A percentile compares a stretch with the other conserved stretches of the same genome.
These are phyloP conservation scores for Coemansia pectinata DNA, from an alignment of 192 early-diverging fungal genomes.

Conservation along the genomic window DNA sequence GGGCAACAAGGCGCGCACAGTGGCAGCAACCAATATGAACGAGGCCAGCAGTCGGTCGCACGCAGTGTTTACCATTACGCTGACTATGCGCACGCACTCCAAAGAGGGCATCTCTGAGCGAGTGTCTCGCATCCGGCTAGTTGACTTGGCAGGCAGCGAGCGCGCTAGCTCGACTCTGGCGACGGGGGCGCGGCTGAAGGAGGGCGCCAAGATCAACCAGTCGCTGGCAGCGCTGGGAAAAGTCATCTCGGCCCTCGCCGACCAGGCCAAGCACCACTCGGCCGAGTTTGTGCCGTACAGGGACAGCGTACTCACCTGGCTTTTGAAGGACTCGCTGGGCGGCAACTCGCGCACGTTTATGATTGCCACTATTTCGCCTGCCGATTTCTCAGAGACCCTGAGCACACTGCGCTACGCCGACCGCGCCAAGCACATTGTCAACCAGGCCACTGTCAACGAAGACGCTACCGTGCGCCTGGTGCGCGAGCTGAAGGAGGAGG, in stretches of 20 bases:
- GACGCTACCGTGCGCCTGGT: slow-evolving; percentile 77
- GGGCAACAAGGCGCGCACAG: slow-evolving; percentile 80
- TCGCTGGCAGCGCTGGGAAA: slow-evolving; percentile 90
- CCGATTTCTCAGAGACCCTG: slow-evolving; percentile 74
- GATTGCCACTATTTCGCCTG: slow-evolving; percentile 78
- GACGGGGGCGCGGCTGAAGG: slow-evolving; percentile 79
- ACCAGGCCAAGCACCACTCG: slow-evolving; percentile 55
- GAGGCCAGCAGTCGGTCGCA: slow-evolving; percentile 87
- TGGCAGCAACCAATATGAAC: slow-evolving; percentile 95
- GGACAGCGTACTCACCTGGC: slow-evolving; percentile 87
- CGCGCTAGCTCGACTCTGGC: slow-evolving; percentile 84
- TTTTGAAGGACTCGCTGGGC: slow-evolving; percentile 80
- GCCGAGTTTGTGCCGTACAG: slow-evolving; percentile 83
- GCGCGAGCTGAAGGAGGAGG: slow-evolving; percentile 81
- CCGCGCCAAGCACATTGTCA: slow-evolving; percentile 88
- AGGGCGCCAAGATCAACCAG: slow-evolving; percentile 95
- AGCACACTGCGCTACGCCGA: slow-evolving; percentile 90
- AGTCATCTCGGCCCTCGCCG: slow-evolving; percentile 88
- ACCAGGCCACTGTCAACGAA: slow-evolving; percentile 89
- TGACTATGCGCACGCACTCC: slow-evolving; percentile 64
- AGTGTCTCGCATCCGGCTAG: slow-evolving; percentile 78
- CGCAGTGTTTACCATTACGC: slow-evolving; percentile 76
- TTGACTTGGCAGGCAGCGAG: slow-evolving; percentile 94
- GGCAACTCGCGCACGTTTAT: slow-evolving; percentile 84
- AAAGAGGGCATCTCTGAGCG: slow-evolving; percentile 69